Conservation (phyloP, 1,139 yeast genomes). For the Saccharomyces hybrid region DNA sequence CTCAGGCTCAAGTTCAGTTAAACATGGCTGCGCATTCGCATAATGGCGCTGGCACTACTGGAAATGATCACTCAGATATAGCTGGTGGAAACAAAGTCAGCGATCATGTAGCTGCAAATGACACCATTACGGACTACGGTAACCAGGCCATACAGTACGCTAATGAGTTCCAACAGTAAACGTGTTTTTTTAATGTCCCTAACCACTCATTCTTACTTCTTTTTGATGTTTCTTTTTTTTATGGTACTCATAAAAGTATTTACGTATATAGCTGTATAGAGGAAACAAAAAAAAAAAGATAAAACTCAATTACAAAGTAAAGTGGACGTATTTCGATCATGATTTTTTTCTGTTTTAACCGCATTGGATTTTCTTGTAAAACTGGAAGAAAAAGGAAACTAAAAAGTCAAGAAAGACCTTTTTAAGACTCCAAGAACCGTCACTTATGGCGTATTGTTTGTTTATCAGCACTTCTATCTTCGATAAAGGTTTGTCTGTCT, state of each 20-base stretch:
- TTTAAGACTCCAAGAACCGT: neutral
- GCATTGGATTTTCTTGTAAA: neutral
- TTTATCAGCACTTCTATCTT: neutral
- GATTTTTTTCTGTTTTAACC: neutral
- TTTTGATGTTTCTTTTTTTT: neutral
- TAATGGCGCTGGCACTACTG: neutral
- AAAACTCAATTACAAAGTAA: neutral
- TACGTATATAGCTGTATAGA: neutral
- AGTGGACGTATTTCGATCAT: neutral
- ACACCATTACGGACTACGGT: conserved; percentile 26
- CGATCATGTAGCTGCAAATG: conserved; percentile 8
- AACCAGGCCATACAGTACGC: conserved; percentile 32
- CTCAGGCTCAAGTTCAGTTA: conserved; percentile 19
- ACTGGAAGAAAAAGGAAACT: neutral
- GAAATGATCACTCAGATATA: conserved; percentile 1
- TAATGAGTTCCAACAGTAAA: conserved; percentile 26
- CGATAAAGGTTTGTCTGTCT: neutral
- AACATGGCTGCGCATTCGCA: neutral
- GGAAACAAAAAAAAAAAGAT: neutral
- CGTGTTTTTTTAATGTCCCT: neutral
- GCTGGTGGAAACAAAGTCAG: neutral
- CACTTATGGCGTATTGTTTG: neutral
- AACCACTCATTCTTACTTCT: neutral
- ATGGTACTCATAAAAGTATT: neutral
- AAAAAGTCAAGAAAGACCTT: neutral